Percentiles rank a stretch among this genome's conserved stretches.
phyloP scores from a whole-genome alignment of 2,329 filamentous ascomycete genomes.

The Bimuria novae-zelandiae region DNA sequence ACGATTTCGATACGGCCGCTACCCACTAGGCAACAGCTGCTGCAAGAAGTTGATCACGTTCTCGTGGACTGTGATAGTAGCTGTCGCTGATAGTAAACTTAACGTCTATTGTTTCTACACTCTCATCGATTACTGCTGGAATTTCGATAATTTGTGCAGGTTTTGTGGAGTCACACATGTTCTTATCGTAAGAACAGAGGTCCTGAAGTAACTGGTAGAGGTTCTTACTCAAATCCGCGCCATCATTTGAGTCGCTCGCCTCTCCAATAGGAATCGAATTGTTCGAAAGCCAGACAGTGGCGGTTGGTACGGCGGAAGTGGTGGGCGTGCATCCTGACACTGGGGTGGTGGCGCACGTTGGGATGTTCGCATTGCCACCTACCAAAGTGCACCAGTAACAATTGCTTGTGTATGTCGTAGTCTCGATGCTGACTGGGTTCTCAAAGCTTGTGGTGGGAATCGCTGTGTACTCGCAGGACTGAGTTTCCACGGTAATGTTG shows the following conservation, averaged over 20 bases:
- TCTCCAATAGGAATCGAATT: constrained; percentile 10
- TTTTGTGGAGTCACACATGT: constrained; percentile 5
- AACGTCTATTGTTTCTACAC: neutral
- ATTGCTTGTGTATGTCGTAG: neutral
- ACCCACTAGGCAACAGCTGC: constrained; percentile 8
- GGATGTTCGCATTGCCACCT: constrained; percentile 2
- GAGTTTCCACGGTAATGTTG: too few relatives aligned
- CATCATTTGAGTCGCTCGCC: constrained; percentile 4
- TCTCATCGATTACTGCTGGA: neutral
- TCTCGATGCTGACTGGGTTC: constrained; percentile 5
- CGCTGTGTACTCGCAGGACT: too few relatives aligned
- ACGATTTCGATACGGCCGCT: constrained; percentile 8
- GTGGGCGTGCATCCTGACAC: constrained; percentile 6
- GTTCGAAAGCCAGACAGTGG: constrained; percentile 9
- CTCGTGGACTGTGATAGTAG: neutral
- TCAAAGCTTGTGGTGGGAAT: neutral
- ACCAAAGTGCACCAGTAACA: constrained; percentile 4
- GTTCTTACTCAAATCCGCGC: constrained; percentile 2
- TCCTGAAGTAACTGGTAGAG: neutral
- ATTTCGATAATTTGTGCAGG: constrained; percentile 4
- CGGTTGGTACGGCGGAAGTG: neutral
- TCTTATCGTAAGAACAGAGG: constrained; percentile 4
- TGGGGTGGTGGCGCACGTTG: neutral
- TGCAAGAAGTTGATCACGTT: constrained; percentile 10
- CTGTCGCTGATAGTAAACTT: constrained; percentile 10